Evolutionary conservation across 306 rosid genomes (phyloP).

Genomic region (Delonix regia): DNA sequence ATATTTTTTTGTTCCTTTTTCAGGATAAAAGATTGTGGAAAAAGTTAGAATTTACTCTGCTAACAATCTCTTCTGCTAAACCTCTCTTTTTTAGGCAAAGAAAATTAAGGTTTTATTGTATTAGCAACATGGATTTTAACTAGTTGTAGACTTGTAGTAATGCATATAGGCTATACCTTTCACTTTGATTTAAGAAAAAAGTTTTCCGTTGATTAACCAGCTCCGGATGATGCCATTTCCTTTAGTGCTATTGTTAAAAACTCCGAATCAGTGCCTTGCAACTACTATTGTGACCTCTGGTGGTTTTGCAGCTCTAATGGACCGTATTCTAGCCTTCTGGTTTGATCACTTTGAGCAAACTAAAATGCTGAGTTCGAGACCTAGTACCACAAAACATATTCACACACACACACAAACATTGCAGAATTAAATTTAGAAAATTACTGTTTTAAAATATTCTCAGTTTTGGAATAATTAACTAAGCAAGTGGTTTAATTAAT

Average conservation of each 20-base stretch:
- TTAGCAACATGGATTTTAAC: neutral
- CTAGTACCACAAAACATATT: neutral
- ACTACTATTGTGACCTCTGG: neutral
- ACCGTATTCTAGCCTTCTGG: neutral
- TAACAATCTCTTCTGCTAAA: neutral
- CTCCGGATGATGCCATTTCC: neutral
- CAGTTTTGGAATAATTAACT: neutral
- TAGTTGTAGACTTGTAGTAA: neutral
- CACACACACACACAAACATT: too few species aligned
- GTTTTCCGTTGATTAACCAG: neutral
- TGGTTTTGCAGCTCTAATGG: neutral
- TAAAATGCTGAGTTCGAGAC: neutral
- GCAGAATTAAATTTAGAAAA: too few species aligned
- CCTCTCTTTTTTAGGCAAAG: neutral
- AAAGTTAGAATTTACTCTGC: neutral
- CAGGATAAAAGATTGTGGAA: neutral
- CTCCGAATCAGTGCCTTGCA: neutral
- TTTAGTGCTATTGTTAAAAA: neutral
- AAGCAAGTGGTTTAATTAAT: neutral
- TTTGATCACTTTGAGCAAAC: neutral
- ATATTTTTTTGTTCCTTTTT: neutral
- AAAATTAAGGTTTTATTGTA: neutral
- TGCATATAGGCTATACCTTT: neutral
- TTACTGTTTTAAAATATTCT: too few species aligned
- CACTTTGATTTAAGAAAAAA: neutral